Evolutionary conservation across 176 grass and related monocot genomes (phyloP).

Genomic region (Aegilops umbellulata): DNA sequence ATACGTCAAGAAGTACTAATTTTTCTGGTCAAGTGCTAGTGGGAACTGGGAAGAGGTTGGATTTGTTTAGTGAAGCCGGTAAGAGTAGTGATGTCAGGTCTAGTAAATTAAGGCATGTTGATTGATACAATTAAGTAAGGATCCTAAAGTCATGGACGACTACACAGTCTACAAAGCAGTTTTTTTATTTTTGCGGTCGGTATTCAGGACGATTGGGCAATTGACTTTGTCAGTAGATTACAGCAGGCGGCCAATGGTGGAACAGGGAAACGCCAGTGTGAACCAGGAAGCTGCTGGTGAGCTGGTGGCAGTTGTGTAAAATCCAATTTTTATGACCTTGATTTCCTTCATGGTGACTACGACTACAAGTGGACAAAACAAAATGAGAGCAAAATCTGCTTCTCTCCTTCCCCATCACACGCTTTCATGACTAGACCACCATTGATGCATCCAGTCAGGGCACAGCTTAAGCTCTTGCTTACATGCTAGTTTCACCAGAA

Average conservation of each 20-base stretch:
- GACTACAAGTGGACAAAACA: background rate
- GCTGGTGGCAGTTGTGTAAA: background rate
- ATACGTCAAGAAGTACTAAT: too few relatives aligned
- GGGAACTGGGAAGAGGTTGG: background rate
- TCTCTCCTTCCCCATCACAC: background rate
- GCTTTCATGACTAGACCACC: conserved; percentile 2
- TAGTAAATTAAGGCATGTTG: background rate
- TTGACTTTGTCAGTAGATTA: conserved; percentile 16
- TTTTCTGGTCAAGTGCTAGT: background rate
- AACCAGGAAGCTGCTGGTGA: background rate
- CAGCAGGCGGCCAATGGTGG: background rate
- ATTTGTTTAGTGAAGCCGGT: background rate
- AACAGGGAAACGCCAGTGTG: background rate
- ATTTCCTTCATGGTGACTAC: background rate
- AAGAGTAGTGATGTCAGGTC: background rate
- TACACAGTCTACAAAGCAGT: background rate
- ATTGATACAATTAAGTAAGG: background rate
- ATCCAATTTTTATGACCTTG: background rate
- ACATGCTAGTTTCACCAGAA: conserved; percentile 9
- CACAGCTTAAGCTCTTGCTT: background rate
- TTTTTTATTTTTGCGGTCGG: too few relatives aligned
- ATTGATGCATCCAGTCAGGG: background rate
- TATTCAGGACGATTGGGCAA: background rate
- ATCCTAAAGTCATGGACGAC: background rate
- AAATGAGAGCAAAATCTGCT: background rate